Evolutionary conservation across 768 basidiomycete genomes (phyloP).

Genomic region (Termitomyces sp.): DNA sequence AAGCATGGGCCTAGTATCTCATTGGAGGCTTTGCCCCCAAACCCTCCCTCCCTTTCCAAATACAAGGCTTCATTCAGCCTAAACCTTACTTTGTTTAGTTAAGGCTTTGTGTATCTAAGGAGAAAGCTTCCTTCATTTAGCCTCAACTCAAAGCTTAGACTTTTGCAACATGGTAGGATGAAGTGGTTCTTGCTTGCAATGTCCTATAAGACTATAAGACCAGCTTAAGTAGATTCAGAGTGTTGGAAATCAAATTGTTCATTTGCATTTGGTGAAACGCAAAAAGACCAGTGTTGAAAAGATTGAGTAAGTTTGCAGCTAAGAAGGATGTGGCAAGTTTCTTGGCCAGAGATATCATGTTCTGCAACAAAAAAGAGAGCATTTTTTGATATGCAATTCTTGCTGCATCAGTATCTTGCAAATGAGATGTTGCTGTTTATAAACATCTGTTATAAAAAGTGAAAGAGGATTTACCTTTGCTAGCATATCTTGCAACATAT

Average conservation of each 20-base stretch:
- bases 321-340: slow-evolving; percentile 6
- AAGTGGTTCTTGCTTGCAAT: background rate
- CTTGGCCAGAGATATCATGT: slow-evolving; percentile 5
- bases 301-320: slow-evolving; percentile 2
- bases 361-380: slow-evolving; percentile 8
- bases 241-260: background rate
- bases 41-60: too few species aligned
- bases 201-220: background rate
- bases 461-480: slow-evolving; percentile 5
- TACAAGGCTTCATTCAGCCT: too few species aligned
- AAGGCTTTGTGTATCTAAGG: too few species aligned
- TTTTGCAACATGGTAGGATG: too few species aligned
- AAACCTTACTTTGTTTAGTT: too few species aligned
- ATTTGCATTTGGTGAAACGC: slow-evolving; percentile 7
- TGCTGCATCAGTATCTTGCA: slow-evolving; percentile 5
- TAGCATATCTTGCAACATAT: slow-evolving; percentile 9
- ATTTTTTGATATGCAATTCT: slow-evolving; percentile 8
- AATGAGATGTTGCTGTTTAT: slow-evolving; percentile 1
- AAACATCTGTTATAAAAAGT: background rate
- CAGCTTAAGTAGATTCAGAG: background rate
- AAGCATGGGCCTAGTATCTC: too few species aligned
- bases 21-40: too few species aligned
- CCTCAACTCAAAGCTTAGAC: too few species aligned
- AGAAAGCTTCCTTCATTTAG: too few species aligned
- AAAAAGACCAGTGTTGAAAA: background rate